Base-by-base conservation (phyloP, 1,284 basidiomycete species). In the Puccinia triticina region DNA sequence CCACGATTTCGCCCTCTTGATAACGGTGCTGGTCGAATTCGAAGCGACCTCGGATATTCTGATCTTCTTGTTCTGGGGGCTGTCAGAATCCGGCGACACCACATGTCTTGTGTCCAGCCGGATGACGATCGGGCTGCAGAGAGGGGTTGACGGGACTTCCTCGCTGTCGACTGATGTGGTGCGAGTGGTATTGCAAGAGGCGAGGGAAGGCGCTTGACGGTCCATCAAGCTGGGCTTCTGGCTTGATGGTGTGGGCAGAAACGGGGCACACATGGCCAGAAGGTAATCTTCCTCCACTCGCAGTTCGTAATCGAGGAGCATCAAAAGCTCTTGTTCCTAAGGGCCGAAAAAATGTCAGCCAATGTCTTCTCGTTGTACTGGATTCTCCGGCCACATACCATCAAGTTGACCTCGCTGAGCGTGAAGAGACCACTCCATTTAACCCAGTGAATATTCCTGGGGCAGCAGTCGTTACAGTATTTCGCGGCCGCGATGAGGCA, bases 401-500 rank as follows among this genome's bases (percentile, higher is more conserved):
- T 79, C 46, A 79, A 57, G 18, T 79, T 79, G 32, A 79, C 77
- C 69, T 79, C 77, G 32, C 66, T 79, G 21, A 79, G 34, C 0
- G 77, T 79, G 53, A 79, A 79, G 23, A 79, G 64, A 10, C 77
- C 77, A 59, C 77, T 79, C 77, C 77, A 79, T 59, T 79, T 79
- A 8, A 79, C 77, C 77, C 77, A 79, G n/a, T 79, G 77, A n/a
- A 55, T 43, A n/a, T 79, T 79, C 1, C 77, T 8, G 21, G 94
- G 94, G 59, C 92, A 92, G 48, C 93, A 94, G 89, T 98, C 96
- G 88, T 99, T 98, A 86, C 98, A 91, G 88, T 98, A 98, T 89
- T 99, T 99, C 84, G 95, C 93, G 40, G 96, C 93, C 72, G 95
- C 93, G 87, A 99, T 98, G 86, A 98, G 91, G 0, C 93, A 92